Base-by-base conservation (phyloP, 176 grass and related monocot species). In the Saccharum spontaneum region DNA sequence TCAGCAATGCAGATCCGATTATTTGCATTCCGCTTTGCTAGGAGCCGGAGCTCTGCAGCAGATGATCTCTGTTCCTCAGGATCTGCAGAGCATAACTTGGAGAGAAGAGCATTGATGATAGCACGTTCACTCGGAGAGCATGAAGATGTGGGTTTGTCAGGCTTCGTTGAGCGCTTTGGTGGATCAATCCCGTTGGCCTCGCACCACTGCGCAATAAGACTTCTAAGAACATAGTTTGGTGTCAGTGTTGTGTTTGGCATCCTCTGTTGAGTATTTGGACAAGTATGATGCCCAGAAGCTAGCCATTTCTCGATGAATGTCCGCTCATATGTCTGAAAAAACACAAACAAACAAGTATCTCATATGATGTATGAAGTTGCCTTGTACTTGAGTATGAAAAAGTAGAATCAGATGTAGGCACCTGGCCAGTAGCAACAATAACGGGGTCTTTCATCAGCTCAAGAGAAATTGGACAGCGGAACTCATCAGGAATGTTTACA, bases 381-480 rank as follows among this genome's bases (percentile, higher is more conserved):
- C 23, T 45, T 59, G 79, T 30, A 66, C 33, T 77, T 54, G 5
- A 4, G 26, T 66, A 22, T 66, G 48, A 76, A 79, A 61, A 44
- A 76, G 71, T 4, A 41, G 20, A 82, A 30, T 57, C 67, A 78
- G 63, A 87, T 22, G 30, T 65, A 81, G 46, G 15, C 71, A 92
- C 91, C 91, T 92, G 91, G 36, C 84, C 84, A 38, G 84, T 89
- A 70, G 93, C 86, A 64, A 95, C 93, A 77, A 98, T 96, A 74
- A 97, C 97, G 28, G 97, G 94, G 83, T 99, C 97, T 65, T 89
- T 91, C 97, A 99, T 99, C 39, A 99, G 86, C 59, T 99, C 92
- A 24, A 99, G 90, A 74, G 91, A 96, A 82, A 99, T 94, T 73
- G 97, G 97, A 81, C 97, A 99, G 1, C 90, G 86, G 76, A 99